Evolutionary conservation across 208 protist genomes (phyloP), one percentile per base, ranked within the genome.

Genomic region (Willaertia magna): DNA sequence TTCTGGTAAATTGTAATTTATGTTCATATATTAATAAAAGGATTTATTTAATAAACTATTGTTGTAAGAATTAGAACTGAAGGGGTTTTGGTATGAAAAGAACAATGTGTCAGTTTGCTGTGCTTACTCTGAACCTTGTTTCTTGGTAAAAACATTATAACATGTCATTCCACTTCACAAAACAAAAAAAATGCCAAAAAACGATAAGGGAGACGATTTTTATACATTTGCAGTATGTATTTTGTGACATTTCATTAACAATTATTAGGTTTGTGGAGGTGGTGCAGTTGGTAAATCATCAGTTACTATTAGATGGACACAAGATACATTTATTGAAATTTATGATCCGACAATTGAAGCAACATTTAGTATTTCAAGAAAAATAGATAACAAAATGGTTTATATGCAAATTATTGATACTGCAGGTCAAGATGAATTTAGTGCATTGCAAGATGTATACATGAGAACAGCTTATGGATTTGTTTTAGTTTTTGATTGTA

Each of bases 331-430:
- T 30, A 67, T 67, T 67, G 55, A 67, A 67, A 22, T 67, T 22
- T 94, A 94, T 84, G 92, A 94, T 87, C 92, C 92, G 34, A 94
- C 92, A 1, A 94, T 94, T 85, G 91, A 92, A 75, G 93, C 94
- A 74, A 88, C 86, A 22, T 95, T 94, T 82, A 79, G 89, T 7
- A 93, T 94, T 76, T 61, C 91, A 40, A 87, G 93, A 4, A 83
- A 75, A 43, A 88, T 97, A 42, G 92, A 95, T 90, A 89, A 89
- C n/a, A 79, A 91, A 30, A 67, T 52, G 9, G 85, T 81, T 16
- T 81, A 89, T 30, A 85, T 97, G 12, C 90, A 95, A 61, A 93
- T 96, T 81, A 26, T 95, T 14, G 93, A 96, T 89, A 96, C 93
- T 39, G 93, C 93, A 3, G 93, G 93, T 22, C 87, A 93, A 85